Base-by-base conservation (phyloP, 805 yeast species). In the Yamadazyma olivae region DNA sequence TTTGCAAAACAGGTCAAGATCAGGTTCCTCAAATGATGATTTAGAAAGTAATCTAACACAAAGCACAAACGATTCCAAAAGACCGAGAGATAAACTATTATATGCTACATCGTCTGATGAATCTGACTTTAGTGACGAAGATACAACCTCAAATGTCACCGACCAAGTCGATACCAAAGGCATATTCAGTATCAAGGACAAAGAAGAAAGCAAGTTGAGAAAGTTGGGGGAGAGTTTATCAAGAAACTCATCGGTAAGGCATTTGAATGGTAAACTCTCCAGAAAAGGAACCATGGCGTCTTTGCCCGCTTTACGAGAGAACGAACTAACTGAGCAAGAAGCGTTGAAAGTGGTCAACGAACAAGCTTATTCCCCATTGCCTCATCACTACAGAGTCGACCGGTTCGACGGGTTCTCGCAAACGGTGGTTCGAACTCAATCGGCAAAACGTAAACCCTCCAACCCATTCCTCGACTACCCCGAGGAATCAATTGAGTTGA, bases 221-320 rank as follows among this genome's bases (percentile, higher is more conserved):
- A 54, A 50, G 30, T 48, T 67, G 32, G 70, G 73, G 3, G 62
- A 59, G 34, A 52, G 62, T 20, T 48, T 67, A 32, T 53, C 70
- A 1, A 49, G 54, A 30, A 61, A 57, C 22, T 39, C 57, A 4
- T 56, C 70, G 3, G 65, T 61, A 3, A 51, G 69, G 24, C 56
- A 46, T 27, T 36, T 51, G 17, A 46, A 47, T 20, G 29, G 38
- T 23, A 44, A 33, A 16, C 33, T 31, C n/a, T 20, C 43, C n/a
- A 40, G 28, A 30, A 37, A 35, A 13, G 17, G 15, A 15, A 29
- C 33, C 7, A n/a, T n/a, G n/a, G 12, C 33, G 4, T n/a, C 41
- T 6, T 21, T 36, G 13, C 15, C 30, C 3, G 19, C 32, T 6
- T 28, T 37, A 24, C 32, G 24, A 22, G 36, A 32, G 18, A 17